Base-by-base conservation (phyloP, 2,329 filamentous ascomycete genomes). In the Onygenales sp. region DNA sequence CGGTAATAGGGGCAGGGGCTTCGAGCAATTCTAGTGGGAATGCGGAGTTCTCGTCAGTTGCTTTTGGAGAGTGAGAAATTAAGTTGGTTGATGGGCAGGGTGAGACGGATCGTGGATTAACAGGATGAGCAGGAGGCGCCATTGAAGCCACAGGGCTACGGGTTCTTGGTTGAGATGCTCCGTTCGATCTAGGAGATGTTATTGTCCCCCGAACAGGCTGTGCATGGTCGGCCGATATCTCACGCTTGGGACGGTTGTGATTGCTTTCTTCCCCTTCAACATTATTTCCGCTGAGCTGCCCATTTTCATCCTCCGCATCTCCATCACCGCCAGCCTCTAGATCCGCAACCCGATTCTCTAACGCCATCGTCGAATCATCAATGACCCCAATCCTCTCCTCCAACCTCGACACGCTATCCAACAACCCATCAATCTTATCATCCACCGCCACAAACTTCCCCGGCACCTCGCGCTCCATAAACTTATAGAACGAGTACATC, bases 401-500 rank as follows among this genome's bases (percentile, higher is more conserved):
- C 27, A 65, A 52, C 40, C 58, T 59, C 42, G 61, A 54, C 37
- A 64, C 58, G 52, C 62, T 57, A 50, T 66, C 64, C 52, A 60
- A 54, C 39, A 60, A 54, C 39, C 56, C 55, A 49, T 64, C 62
- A 39, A 65, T 55, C 42, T 57, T 57, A 48, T 64, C 59, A 51
- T 66, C 63, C 3, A 65, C 52, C 13, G 65, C 60, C n/a, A 55
- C 51, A 37, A 64, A 57, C 49, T 58, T 60, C 10, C 58, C 56
- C 49, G 58, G 60, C 43, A 67, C 58, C 43, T 64, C 62, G 34
- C 61, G 55, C 39, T 66, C 62, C 40, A 58, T 52, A 43, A 53
- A 58, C 14, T 57, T 59, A 48, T 63, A 65, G 54, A 66, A 63
- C 3, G 62, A 55, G 40, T 62, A 59, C 44, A 66, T 57, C 7